Percentiles rank a stretch among this genome's conserved stretches.
phyloP scores from a whole-genome alignment of 1,284 basidiomycete genomes.

The Moniliella sp. region DNA sequence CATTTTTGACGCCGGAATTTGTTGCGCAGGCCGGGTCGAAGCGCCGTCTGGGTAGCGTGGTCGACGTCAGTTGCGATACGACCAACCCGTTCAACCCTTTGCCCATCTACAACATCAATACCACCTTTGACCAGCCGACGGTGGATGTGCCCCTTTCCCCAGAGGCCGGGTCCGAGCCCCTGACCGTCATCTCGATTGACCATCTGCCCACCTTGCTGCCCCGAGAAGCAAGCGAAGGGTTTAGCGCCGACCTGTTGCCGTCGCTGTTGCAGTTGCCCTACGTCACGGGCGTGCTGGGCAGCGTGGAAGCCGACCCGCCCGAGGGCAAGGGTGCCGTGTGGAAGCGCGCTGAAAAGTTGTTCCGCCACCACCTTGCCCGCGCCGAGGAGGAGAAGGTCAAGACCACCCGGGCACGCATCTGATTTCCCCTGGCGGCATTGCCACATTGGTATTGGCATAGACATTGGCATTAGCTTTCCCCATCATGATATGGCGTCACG shows the following conservation, averaged over 20 bases:
- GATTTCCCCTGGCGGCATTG: no score
- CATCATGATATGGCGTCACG: no score
- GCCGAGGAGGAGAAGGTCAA: slow-evolving; percentile 14
- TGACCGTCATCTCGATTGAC: slow-evolving; percentile 87
- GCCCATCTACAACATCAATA: slow-evolving; percentile 84
- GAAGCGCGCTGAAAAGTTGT: slow-evolving; percentile 70
- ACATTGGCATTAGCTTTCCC: no score
- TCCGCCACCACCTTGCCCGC: slow-evolving; percentile 50
- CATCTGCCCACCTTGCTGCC: slow-evolving; percentile 88
- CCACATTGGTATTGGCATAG: no score
- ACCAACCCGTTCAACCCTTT: slow-evolving; percentile 97
- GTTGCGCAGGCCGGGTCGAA: slow-evolving; percentile 50
- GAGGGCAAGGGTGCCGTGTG: slow-evolving; percentile 44
- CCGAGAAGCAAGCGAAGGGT: slow-evolving; percentile 86
- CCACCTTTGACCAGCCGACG: slow-evolving; percentile 79
- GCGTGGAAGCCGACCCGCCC: slow-evolving; percentile 10
- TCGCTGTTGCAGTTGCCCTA: slow-evolving; percentile 37
- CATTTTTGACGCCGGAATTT: slow-evolving; percentile 58
- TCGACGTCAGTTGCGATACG: slow-evolving; percentile 97
- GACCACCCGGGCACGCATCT: no score
- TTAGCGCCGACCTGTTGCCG: slow-evolving; percentile 65
- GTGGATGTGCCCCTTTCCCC: slow-evolving; percentile 47
- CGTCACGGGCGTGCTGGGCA: slow-evolving; percentile 11
- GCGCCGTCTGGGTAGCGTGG: slow-evolving; percentile 59
- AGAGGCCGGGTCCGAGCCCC: slow-evolving; percentile 11